These are phyloP conservation scores for Bipolaris victoriae DNA, from an alignment of 2,329 filamentous ascomycete species.

Conservation along the genomic window DNA sequence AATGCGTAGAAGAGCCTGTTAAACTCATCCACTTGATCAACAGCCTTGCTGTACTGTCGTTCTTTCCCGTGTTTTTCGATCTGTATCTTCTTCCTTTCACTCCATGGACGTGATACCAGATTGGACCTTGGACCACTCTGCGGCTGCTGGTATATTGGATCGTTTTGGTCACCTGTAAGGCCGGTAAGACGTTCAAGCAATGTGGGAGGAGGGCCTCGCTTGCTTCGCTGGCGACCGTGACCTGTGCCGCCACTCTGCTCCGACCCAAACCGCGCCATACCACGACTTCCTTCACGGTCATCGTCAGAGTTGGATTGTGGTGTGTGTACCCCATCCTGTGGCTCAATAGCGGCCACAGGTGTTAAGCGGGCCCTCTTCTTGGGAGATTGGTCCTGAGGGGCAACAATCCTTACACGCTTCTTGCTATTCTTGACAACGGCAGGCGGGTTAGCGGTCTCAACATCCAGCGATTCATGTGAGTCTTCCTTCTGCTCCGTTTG, in stretches of 20 bases:
- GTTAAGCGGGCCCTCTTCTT: slow-evolving; percentile 22
- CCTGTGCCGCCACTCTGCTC: slow-evolving; percentile 8
- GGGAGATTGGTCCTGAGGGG: slow-evolving; percentile 12
- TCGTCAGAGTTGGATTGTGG: slow-evolving; percentile 18
- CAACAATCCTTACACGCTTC: slow-evolving; percentile 31
- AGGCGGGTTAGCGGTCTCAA: neutral
- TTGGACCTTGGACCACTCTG: slow-evolving; percentile 9
- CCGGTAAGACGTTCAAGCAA: slow-evolving; percentile 45
- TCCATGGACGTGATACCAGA: slow-evolving; percentile 14
- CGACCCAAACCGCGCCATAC: slow-evolving; percentile 3
- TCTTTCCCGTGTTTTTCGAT: slow-evolving; percentile 21
- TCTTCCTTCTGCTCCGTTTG: neutral
- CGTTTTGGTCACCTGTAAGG: slow-evolving; percentile 42
- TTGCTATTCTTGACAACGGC: slow-evolving; percentile 11
- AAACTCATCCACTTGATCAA: slow-evolving; percentile 33
- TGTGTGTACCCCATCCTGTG: slow-evolving; percentile 1
- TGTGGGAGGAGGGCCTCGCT: slow-evolving; percentile 26
- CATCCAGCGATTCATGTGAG: neutral
- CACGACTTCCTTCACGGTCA: neutral
- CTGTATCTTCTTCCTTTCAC: slow-evolving; percentile 21
- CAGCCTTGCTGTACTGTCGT: slow-evolving; percentile 21
- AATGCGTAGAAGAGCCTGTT: slow-evolving; percentile 43
- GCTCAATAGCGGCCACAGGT: neutral
- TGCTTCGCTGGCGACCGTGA: slow-evolving; percentile 16
- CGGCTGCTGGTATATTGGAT: slow-evolving; percentile 33